Evolutionary conservation across 176 grass and related monocot species (phyloP).

Genomic region (maize (Zea mays)): Zm-B73-REFERENCE-NAM-5.0 NC_050098.1:197093501-197094000

Average conservation of each 20-base stretch:
- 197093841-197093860: conserved; percentile 65
- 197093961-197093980: too few relatives aligned
- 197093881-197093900: too few relatives aligned
- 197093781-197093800: conserved; percentile 45
- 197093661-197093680: conserved; percentile 3
- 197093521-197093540: conserved; percentile 75
- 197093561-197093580: conserved; percentile 68
- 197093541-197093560: conserved; percentile 69
- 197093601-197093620: conserved; percentile 65
- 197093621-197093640: conserved; percentile 67
- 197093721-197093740: conserved; percentile 51
- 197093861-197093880: background rate
- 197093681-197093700: conserved; percentile 41
- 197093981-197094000: too few relatives aligned
- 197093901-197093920: too few relatives aligned
- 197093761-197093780: conserved; percentile 38
- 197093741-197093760: conserved; percentile 31
- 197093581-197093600: conserved; percentile 59
- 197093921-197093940: too few relatives aligned
- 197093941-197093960: too few relatives aligned
- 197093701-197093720: conserved; percentile 35
- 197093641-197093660: conserved; percentile 63
- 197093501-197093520: conserved; percentile 52
- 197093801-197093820: conserved; percentile 44
- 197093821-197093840: conserved; percentile 46